Percentiles rank a stretch among this genome's conserved stretches.
Conservation (phyloP, 176 grass and related monocot species). For the Paspalum vaginatum region DNA sequence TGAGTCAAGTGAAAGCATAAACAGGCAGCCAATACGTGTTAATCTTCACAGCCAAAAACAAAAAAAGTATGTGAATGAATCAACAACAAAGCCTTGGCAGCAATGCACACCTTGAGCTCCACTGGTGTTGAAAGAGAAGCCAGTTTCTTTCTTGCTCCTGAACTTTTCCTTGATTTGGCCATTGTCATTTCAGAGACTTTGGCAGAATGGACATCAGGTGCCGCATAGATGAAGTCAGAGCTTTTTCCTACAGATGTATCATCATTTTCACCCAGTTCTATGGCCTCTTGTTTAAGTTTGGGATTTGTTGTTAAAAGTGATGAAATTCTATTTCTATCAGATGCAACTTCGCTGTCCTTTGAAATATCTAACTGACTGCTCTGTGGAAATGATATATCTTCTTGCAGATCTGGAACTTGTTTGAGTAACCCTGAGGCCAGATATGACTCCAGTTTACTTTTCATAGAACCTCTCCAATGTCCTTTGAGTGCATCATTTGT, state of each 20-base stretch:
- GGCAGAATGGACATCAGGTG: neutral
- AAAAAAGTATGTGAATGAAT: neutral
- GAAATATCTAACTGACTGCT: constrained; percentile 27
- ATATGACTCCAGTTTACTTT: constrained; percentile 57
- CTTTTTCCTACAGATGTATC: constrained; percentile 28
- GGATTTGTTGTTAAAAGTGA: constrained; percentile 8
- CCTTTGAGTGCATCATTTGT: constrained; percentile 56
- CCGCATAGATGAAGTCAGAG: constrained; percentile 26
- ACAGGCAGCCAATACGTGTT: neutral
- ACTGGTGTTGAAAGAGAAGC: constrained; percentile 46
- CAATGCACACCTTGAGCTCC: constrained; percentile 38
- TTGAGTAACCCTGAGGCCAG: constrained; percentile 54
- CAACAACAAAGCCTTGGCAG: neutral
- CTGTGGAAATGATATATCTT: constrained; percentile 28
- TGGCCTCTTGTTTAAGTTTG: constrained; percentile 38
- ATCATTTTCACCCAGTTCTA: constrained; percentile 37
- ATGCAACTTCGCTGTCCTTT: constrained; percentile 24
- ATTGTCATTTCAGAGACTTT: constrained; percentile 40
- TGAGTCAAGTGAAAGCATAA: constrained; percentile 19
- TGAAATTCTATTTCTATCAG: constrained; percentile 5
- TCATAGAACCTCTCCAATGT: constrained; percentile 55
- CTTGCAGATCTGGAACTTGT: constrained; percentile 39
- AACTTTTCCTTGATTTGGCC: constrained; percentile 37
- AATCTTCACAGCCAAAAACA: neutral
- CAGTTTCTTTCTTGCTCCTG: constrained; percentile 40